These are phyloP conservation scores for Paradendryphiella salina DNA, from an alignment of 2,329 filamentous ascomycete genomes.

Conservation along the genomic window DNA sequence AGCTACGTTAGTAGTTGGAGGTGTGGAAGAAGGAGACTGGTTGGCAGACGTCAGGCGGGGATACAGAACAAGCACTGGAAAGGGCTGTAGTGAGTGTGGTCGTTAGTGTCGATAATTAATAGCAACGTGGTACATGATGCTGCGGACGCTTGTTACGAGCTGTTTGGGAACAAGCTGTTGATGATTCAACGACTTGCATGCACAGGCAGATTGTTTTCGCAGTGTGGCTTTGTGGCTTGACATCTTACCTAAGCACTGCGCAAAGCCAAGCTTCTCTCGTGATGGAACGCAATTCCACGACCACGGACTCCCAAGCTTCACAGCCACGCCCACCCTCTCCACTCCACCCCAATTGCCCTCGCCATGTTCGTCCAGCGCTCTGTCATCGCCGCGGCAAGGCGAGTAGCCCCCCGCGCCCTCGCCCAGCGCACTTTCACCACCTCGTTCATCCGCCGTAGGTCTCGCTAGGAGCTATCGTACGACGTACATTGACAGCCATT, in stretches of 20 bases:
- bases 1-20: too few species aligned
- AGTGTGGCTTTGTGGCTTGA: conserved; percentile 6
- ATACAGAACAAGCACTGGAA: not conserved
- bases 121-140: conserved; percentile 8
- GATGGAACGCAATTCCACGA: conserved; percentile 32
- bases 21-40: not conserved
- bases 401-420: conserved; percentile 48
- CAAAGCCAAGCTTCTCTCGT: conserved; percentile 27
- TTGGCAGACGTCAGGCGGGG: not conserved
- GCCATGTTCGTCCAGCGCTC: conserved; percentile 57
- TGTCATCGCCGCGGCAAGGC: conserved; percentile 53
- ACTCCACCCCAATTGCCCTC: conserved; percentile 45
- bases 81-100: not conserved
- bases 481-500: conserved; percentile 37
- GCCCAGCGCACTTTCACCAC: conserved; percentile 53
- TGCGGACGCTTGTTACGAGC: not conserved
- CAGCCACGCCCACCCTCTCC: conserved; percentile 39
- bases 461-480: conserved; percentile 35
- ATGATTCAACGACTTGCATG: conserved; percentile 8
- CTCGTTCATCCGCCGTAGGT: conserved; percentile 54
- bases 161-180: conserved; percentile 6
- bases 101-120: conserved; percentile 8
- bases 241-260: conserved; percentile 22
- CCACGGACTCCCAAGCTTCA: conserved; percentile 32
- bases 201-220: not conserved